Evolutionary conservation across 805 yeast genomes (phyloP).

Genomic region (Hanseniaspora clermontiae): DNA sequence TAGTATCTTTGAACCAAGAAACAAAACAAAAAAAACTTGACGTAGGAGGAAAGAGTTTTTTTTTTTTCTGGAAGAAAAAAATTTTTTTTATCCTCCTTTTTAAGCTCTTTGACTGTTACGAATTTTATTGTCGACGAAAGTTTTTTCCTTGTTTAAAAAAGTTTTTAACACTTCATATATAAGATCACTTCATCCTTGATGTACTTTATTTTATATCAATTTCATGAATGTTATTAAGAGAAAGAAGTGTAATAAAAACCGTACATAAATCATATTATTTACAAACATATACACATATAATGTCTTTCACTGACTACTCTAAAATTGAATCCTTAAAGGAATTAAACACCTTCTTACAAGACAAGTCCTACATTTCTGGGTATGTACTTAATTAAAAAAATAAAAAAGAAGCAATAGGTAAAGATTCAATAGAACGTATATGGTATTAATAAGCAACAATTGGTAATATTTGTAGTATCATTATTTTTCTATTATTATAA

Average conservation of each 20-base stretch:
- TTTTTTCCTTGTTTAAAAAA: neutral
- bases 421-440: neutral
- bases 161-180: too few species aligned
- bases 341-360: constrained; percentile 76
- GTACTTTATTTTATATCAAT: too few species aligned
- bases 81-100: neutral
- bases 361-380: constrained; percentile 93
- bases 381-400: constrained; percentile 36
- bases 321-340: constrained; percentile 59
- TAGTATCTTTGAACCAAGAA: too few species aligned
- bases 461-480: neutral
- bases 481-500: neutral
- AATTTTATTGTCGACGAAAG: neutral
- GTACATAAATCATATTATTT: constrained; percentile 4
- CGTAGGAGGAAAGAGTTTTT: neutral
- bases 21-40: neutral
- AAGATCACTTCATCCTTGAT: too few species aligned
- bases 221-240: too few species aligned
- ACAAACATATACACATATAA: constrained; percentile 21
- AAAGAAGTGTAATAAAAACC: neutral
- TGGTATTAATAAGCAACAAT: neutral
- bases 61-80: neutral
- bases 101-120: neutral
- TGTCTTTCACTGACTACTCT: constrained; percentile 75
- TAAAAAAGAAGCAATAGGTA: neutral